Base-by-base conservation (phyloP, 164 flowering plant species). In the Vitis amurensis region DNA sequence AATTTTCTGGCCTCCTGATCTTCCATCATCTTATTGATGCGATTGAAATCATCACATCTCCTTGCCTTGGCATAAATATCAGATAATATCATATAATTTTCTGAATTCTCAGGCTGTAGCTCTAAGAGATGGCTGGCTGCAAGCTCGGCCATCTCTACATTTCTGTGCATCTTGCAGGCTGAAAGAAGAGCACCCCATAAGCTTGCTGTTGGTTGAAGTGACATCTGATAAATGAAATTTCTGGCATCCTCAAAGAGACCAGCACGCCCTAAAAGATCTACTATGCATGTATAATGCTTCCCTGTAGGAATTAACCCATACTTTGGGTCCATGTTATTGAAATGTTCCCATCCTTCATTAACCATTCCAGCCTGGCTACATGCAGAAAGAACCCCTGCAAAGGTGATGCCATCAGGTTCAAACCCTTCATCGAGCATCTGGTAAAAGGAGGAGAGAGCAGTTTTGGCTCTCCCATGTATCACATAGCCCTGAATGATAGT, bases 171-270 rank as follows among this genome's bases (percentile, higher is more conserved):
- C 61, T 60, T 76, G 61, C 80, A 67, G 49, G 82, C 73, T 9
- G 73, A 58, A 60, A 79, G 71, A 47, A 79, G 75, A 50, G 82
- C 79, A 53, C 80, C 82, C 77, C 80, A 79, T 55, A 79, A 71
- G 62, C 77, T 76, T 47, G 75, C 82, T 2, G 77, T 76, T 15
- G 79, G 79, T 56, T 73, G 71, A 29, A 76, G 62, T 14, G 75
- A 74, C 77, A 73, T 76, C 71, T 79, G 77, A 74, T 71, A 61
- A 16, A 76, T 76, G 73, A 76, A 70, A 71, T 71, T 63, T 50
- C 12, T 50, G 23, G 58, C 77, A 49, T 59, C 70, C 30, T 73
- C 70, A 11, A 73, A 73, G 47, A 59, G 67, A 13, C 79, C 79
- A 9, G 49, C 61, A 49, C 75, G 79, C 3, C 77, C 80, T 8